Evolutionary conservation across 352 stramenopile genomes (phyloP).

Genomic region (Pelagophyceae sp.): DNA sequence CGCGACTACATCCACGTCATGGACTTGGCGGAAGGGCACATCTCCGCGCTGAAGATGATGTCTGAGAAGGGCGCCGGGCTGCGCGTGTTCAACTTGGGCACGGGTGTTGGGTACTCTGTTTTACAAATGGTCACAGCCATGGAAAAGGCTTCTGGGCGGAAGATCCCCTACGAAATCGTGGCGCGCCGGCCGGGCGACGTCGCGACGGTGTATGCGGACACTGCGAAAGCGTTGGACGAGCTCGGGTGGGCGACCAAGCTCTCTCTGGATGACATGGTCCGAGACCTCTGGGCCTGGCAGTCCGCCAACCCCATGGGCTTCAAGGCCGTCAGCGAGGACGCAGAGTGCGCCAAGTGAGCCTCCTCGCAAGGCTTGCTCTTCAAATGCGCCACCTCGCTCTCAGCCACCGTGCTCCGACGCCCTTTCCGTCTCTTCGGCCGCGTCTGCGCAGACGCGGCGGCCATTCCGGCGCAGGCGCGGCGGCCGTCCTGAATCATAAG

Average conservation of each 20-base stretch:
- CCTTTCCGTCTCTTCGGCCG: too few relatives aligned
- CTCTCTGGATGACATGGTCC: slow-evolving; percentile 71
- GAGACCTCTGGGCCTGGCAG: slow-evolving; percentile 73
- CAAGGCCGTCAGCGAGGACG: not conserved
- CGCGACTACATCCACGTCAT: slow-evolving; percentile 78
- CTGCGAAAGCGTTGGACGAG: slow-evolving; percentile 53
- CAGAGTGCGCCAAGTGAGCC: too few relatives aligned
- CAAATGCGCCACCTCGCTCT: too few relatives aligned
- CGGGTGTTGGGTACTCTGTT: slow-evolving; percentile 62
- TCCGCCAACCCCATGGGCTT: slow-evolving; percentile 72
- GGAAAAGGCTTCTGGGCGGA: slow-evolving; percentile 57
- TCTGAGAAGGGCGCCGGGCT: slow-evolving; percentile 32
- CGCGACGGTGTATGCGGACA: slow-evolving; percentile 61
- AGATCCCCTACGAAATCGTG: slow-evolving; percentile 56
- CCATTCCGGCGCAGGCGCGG: too few relatives aligned
- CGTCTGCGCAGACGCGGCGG: too few relatives aligned
- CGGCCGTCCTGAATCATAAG: too few relatives aligned
- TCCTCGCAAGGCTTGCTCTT: too few relatives aligned
- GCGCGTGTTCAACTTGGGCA: slow-evolving; percentile 67
- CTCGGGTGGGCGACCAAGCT: slow-evolving; percentile 62
- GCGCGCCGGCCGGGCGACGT: slow-evolving; percentile 61
- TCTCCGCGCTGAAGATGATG: slow-evolving; percentile 57
- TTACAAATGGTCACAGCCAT: slow-evolving; percentile 72
- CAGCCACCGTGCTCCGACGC: too few relatives aligned
- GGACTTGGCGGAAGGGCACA: slow-evolving; percentile 69